Evolutionary conservation across 2,329 filamentous ascomycete species (phyloP).

Genomic region (Neopestalotiopsis rosae): DNA sequence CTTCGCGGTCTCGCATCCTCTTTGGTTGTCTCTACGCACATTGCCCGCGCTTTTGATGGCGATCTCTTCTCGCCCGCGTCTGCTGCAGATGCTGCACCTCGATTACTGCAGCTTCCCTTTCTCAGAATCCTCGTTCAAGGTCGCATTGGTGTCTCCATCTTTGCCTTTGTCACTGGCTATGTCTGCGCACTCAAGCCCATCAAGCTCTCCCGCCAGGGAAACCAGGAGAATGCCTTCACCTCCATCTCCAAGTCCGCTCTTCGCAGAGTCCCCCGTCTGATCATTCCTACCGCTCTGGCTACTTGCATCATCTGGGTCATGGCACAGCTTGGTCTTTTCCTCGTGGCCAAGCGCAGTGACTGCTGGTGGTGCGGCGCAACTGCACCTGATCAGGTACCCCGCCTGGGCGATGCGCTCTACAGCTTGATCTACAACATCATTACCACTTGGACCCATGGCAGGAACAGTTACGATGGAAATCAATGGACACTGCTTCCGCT

Average conservation of each 20-base stretch:
- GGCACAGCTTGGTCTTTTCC: conserved; percentile 61
- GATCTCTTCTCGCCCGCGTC: conserved; percentile 54
- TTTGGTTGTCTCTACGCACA: conserved; percentile 60
- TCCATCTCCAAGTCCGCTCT: conserved; percentile 63
- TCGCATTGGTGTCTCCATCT: conserved; percentile 69
- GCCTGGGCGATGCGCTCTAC: conserved; percentile 46
- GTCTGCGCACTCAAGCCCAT: conserved; percentile 68
- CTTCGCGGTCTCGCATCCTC: conserved; percentile 61
- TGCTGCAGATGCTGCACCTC: conserved; percentile 48
- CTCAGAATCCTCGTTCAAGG: conserved; percentile 65
- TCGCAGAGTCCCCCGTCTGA: conserved; percentile 60
- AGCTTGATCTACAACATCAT: conserved; percentile 51
- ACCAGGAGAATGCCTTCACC: conserved; percentile 56
- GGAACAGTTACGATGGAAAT: conserved; percentile 60
- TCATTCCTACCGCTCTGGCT: conserved; percentile 61
- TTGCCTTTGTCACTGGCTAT: conserved; percentile 69
- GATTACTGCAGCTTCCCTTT: conserved; percentile 62
- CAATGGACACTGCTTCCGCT: conserved; percentile 65
- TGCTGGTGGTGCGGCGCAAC: conserved; percentile 63
- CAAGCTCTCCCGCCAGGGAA: conserved; percentile 57
- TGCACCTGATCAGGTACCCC: conserved; percentile 46
- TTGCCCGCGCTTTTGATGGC: conserved; percentile 56
- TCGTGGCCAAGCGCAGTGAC: conserved; percentile 60
- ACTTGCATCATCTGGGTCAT: conserved; percentile 59
- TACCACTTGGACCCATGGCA: conserved; percentile 55